Evolutionary conservation across 495 filamentous ascomycete genomes (phyloP), one percentile per base, ranked within the genome.

Genomic region (Tuber melanosporum): DNA sequence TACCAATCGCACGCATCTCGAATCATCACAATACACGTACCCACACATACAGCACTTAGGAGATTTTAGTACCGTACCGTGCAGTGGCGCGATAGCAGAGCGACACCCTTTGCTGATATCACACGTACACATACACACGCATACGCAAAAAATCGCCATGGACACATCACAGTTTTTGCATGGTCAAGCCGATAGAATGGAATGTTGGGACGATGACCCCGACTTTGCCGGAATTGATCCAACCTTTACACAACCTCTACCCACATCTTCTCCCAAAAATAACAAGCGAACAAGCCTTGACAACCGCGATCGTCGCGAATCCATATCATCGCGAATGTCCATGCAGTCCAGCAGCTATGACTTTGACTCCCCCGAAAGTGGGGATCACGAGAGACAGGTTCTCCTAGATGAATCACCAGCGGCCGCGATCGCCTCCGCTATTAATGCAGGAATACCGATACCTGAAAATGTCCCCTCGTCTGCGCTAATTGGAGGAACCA

Each of bases 401-500:
- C 77, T 82, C 62, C 71, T 83, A 14, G 82, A 83, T 75, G 82
- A 83, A 62, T 77, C 79, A 12, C 82, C 81, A 8, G 82, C 82
- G 42, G 73, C 82, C 85, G 94, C 95, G 66, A 94, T 99, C 80
- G 89, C 91, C 26, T 93, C 93, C 6, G 95, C 94, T 62, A 91
- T 91, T 76, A 91, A 90, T 79, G 95, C 93, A 41, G 95, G 95
- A 72, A 97, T 99, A 73, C 95, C 95, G 43, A 91, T 99, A 78
- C 95, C 95, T 26, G 86, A 88, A 42, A 94, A 95, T 83, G 91
- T 98, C 20, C 94, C 95, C n/a, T 89, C 91, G 39, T 97, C 95
- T n/a, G 95, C 95, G 71, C 87, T 99, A 66, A 88, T 97, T 79
- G 95, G 95, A 69, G 95, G 95, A 71, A 94, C 94, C 17, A 99